Percentiles rank a stretch among this genome's conserved stretches.
Conservation (phyloP, 345 rosid species). For the Lepidium didymum region DNA sequence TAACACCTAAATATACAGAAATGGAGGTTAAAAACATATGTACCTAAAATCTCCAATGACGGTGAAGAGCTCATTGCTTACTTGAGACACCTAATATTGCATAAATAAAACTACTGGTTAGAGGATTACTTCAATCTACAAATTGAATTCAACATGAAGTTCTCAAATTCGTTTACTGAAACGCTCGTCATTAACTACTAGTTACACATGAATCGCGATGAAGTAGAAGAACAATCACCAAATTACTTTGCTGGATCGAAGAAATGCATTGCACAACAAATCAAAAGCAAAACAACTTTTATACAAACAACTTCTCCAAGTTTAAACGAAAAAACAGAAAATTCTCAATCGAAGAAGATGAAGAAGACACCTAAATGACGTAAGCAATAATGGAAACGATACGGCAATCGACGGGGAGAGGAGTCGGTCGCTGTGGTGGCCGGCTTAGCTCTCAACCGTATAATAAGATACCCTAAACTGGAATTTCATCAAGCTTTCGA, state of each 20-base stretch:
- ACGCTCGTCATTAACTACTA: background rate
- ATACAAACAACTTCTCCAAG: background rate
- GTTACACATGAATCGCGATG: background rate
- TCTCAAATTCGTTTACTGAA: background rate
- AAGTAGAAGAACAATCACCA: background rate
- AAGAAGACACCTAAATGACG: constrained; percentile 5
- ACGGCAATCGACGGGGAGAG: constrained; percentile 3
- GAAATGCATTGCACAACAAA: background rate
- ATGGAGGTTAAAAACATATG: background rate
- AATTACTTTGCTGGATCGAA: background rate
- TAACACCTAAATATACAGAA: background rate
- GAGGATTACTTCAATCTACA: background rate
- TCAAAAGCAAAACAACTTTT: background rate
- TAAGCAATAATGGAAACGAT: background rate
- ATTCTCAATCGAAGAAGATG: background rate
- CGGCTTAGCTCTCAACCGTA: constrained; percentile 9
- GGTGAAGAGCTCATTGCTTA: constrained; percentile 39
- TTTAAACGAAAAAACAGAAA: background rate
- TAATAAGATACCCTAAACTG: constrained; percentile 4
- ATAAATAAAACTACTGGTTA: background rate
- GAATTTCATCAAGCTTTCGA: background rate
- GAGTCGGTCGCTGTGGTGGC: constrained; percentile 15
- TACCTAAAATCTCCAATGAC: constrained; percentile 72
- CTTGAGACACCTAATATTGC: constrained; percentile 14
- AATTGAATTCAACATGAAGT: constrained; percentile 5